phyloP scores from a whole-genome alignment of 805 yeast genomes.

The Yamadazyma philogaea region DNA sequence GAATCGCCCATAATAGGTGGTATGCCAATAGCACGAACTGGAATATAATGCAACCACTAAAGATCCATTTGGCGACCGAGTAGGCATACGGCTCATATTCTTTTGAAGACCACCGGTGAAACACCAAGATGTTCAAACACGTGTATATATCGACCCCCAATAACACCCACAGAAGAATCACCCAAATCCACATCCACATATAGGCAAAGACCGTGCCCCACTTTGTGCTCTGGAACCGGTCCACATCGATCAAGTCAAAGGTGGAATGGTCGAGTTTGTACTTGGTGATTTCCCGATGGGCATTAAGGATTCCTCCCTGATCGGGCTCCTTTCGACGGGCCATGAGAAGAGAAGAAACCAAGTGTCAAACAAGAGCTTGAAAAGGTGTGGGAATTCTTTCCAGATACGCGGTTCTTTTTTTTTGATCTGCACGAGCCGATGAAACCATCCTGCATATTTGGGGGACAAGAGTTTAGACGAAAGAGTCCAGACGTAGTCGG shows the following conservation, averaged over 20 bases:
- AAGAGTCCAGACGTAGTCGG: no score
- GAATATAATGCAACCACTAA: slow-evolving; percentile 74
- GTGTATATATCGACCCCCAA: slow-evolving; percentile 75
- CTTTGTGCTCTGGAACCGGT: slow-evolving; percentile 44
- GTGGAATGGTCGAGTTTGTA: slow-evolving; percentile 38
- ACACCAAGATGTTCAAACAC: slow-evolving; percentile 67
- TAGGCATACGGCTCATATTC: slow-evolving; percentile 45
- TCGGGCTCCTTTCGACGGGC: neutral
- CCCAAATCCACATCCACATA: slow-evolving; percentile 40
- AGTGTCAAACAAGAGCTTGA: neutral
- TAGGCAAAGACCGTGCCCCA: slow-evolving; percentile 45
- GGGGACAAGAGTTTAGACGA: no score
- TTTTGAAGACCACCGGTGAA: slow-evolving; percentile 62
- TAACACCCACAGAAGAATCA: slow-evolving; percentile 52
- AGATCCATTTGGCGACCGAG: slow-evolving; percentile 64
- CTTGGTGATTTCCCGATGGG: slow-evolving; percentile 26
- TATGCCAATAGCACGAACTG: slow-evolving; percentile 58
- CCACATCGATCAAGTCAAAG: slow-evolving; percentile 48
- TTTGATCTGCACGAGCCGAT: neutral
- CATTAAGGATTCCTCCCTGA: slow-evolving; percentile 16
- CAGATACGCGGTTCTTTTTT: neutral
- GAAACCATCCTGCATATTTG: no score
- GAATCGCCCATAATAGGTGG: slow-evolving; percentile 56
- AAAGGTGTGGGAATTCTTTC: neutral
- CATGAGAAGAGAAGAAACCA: neutral